Evolutionary conservation across 2,329 filamentous ascomycete species (phyloP), one percentile per base, ranked within the genome.

Genomic region (Zymoseptoria ardabiliae): DNA sequence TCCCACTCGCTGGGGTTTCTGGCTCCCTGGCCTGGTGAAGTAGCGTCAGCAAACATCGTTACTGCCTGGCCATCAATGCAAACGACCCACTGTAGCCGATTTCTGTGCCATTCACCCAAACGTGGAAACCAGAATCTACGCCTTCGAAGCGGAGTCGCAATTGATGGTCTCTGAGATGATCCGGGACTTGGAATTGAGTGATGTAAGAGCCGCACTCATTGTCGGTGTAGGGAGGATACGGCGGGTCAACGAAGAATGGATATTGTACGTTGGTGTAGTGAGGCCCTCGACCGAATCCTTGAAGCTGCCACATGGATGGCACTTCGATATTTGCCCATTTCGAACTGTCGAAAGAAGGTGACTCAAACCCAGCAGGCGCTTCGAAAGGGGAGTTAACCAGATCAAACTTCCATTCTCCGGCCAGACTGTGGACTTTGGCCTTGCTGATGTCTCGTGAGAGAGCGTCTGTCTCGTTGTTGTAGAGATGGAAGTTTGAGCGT

Each of bases 1-100:
- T 90, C 87, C 65, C 89, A 90, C 68, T 90, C 87, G 7, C 84
- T 80, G 0, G 87, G 79, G 65, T 90, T 90, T 45, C 87, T 78
- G 9, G 82, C 82, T 0, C 87, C 87, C 67, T 90, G 86, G 28
- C 50, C 50, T 51, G 50, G 3, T 17, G 25, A 7, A 28, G 25
- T 7, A 28, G 25, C 25, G 25, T 28, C 9, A 28, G 25, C 9
- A 8, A 28, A 28, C 25, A 28, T 8, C 9, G 7, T 28, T 8
- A 28, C 9, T 8, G 25, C 25, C 9, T 8, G 9, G 8, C 35
- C 17, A 19, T 13, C 11, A 19, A n/a, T 13, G 6, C 13, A 11
- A 19, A 5, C 49, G 13, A 51, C 50, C 19, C 17, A 2, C 83
- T 83, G 66, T 89, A 90, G 2, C 87, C 87, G 2, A 89, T 75